Percentiles rank a stretch among this genome's conserved stretches.
Conservation (phyloP, 495 filamentous ascomycete species). For the Articulospora tetracladia region DNA sequence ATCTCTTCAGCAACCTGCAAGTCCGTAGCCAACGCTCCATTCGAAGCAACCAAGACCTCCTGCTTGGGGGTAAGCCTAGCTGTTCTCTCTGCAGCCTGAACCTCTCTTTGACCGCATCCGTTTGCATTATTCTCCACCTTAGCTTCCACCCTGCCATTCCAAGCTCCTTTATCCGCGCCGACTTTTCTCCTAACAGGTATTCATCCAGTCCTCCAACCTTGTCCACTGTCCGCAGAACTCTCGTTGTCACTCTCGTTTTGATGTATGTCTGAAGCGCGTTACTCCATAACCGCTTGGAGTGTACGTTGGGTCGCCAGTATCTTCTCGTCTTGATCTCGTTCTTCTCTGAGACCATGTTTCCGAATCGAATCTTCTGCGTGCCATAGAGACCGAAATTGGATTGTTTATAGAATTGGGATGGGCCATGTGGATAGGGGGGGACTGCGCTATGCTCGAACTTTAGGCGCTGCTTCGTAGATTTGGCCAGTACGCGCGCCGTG, state of each 20-base stretch:
- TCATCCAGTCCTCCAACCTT: slow-evolving; percentile 86
- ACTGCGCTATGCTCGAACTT: slow-evolving; percentile 31
- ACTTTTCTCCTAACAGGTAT: slow-evolving; percentile 76
- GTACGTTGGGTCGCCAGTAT: slow-evolving; percentile 84
- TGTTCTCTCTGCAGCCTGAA: slow-evolving; percentile 52
- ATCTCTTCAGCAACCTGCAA: slow-evolving; percentile 34
- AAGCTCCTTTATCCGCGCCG: slow-evolving; percentile 72
- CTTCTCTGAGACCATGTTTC: slow-evolving; percentile 79
- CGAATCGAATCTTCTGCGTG: slow-evolving; percentile 71
- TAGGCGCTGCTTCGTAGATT: slow-evolving; percentile 35
- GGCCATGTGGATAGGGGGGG: slow-evolving; percentile 83
- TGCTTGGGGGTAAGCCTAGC: slow-evolving; percentile 39
- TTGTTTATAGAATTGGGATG: slow-evolving; percentile 78
- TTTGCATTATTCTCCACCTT: slow-evolving; percentile 82
- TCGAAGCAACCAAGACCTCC: slow-evolving; percentile 15
- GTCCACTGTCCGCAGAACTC: slow-evolving; percentile 79
- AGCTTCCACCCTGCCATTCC: slow-evolving; percentile 85
- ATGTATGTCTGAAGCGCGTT: slow-evolving; percentile 60
- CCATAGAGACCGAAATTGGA: slow-evolving; percentile 85
- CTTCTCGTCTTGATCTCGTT: slow-evolving; percentile 82
- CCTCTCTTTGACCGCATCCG: slow-evolving; percentile 51
- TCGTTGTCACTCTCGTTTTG: slow-evolving; percentile 69
- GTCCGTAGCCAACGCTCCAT: slow-evolving; percentile 19
- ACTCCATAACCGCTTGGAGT: slow-evolving; percentile 70
- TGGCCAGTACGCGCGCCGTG: slow-evolving; percentile 28